These are phyloP conservation scores for Colletotrichum euphorbiae DNA, from an alignment of 2,329 filamentous ascomycete species.

Conservation along the genomic window DNA sequence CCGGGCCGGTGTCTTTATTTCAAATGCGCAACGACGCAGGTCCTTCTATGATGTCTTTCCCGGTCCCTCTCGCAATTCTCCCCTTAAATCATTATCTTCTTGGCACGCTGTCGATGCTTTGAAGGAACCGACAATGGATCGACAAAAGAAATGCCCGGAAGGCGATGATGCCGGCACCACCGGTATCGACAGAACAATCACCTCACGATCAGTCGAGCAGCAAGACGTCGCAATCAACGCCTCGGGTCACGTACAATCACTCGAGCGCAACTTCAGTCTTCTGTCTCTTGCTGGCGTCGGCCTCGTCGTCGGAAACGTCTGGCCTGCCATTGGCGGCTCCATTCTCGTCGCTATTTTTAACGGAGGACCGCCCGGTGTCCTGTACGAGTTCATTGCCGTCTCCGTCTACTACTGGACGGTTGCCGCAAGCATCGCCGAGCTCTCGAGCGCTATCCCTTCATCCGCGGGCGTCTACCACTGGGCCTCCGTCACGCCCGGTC, in stretches of 20 bases:
- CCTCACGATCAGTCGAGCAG: slow-evolving; percentile 21
- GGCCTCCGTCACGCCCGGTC: slow-evolving; percentile 68
- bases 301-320: slow-evolving; percentile 56
- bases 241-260: slow-evolving; percentile 55
- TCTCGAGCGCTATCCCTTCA: slow-evolving; percentile 71
- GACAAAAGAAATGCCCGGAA: slow-evolving; percentile 1
- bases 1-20: slow-evolving; percentile 9
- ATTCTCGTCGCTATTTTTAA: slow-evolving; percentile 66
- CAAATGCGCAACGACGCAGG: slow-evolving; percentile 6
- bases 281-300: slow-evolving; percentile 56
- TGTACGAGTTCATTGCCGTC: slow-evolving; percentile 69
- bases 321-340: slow-evolving; percentile 57
- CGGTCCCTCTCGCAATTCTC: neutral
- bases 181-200: slow-evolving; percentile 8
- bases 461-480: slow-evolving; percentile 72
- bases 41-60: neutral
- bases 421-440: slow-evolving; percentile 69
- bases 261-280: slow-evolving; percentile 54
- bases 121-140: slow-evolving; percentile 18
- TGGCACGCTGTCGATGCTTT: neutral
- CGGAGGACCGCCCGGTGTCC: slow-evolving; percentile 70
- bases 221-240: slow-evolving; percentile 48
- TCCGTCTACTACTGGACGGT: slow-evolving; percentile 68
- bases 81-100: neutral
- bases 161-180: neutral